These are phyloP conservation scores for Amanita rubescens DNA, from an alignment of 768 basidiomycete genomes.

Conservation along the genomic window DNA sequence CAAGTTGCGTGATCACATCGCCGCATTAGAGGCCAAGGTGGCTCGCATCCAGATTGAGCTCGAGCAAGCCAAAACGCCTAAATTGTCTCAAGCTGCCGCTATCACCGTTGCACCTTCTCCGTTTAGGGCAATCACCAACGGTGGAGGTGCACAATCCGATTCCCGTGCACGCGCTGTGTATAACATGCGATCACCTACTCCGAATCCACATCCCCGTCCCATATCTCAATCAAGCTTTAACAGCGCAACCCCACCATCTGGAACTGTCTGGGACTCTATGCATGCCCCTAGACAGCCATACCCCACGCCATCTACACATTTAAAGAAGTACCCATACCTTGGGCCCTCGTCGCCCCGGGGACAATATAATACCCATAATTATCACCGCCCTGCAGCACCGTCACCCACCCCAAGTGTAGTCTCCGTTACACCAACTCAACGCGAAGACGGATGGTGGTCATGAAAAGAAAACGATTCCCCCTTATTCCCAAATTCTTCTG, in stretches of 20 bases:
- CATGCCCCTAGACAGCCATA: conserved; percentile 33
- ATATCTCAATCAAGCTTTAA: conserved; percentile 28
- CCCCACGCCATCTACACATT: conserved; percentile 10
- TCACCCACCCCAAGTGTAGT: conserved; percentile 76
- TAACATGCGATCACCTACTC: conserved; percentile 42
- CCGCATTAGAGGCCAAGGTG: conserved; percentile 52
- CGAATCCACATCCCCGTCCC: conserved; percentile 28
- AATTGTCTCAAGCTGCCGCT: conserved; percentile 6
- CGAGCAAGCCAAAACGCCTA: conserved; percentile 35
- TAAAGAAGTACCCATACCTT: conserved; percentile 27
- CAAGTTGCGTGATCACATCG: conserved; percentile 61
- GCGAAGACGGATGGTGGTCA: conserved; percentile 75
- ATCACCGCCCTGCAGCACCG: conserved; percentile 31
- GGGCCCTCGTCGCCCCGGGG: conserved; percentile 31
- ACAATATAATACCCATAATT: conserved; percentile 18
- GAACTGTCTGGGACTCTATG: conserved; percentile 72
- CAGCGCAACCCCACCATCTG: conserved; percentile 40
- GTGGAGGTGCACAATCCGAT: conserved; percentile 55
- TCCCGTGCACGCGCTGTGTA: conserved; percentile 66
- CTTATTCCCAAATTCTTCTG: not conserved
- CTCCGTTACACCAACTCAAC: conserved; percentile 63
- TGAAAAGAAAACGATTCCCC: conserved; percentile 22
- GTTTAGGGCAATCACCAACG: conserved; percentile 17
- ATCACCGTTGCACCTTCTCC: conserved; percentile 22
- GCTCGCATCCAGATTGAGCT: conserved; percentile 52